Percentiles rank a stretch among this genome's conserved stretches.
Evolutionary conservation across 805 yeast species (phyloP).

Genomic region (Pichia manshurica): DNA sequence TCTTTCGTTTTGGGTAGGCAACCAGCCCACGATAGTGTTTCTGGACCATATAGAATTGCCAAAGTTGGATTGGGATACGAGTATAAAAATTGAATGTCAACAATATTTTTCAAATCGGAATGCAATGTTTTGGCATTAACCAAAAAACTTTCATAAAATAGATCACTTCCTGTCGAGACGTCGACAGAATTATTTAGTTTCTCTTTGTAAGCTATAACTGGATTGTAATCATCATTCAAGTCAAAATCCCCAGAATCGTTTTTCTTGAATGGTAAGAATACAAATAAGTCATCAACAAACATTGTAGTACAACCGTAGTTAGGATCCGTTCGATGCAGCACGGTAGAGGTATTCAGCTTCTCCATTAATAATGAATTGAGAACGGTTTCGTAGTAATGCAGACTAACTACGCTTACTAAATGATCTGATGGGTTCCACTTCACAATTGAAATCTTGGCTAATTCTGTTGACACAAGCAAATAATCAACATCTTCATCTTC

Average conservation of each 20-base stretch:
- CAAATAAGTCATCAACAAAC: constrained; percentile 62
- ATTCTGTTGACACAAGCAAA: constrained; percentile 58
- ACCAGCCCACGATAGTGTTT: constrained; percentile 68
- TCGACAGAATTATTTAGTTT: not conserved
- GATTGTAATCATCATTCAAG: constrained; percentile 22
- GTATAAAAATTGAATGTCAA: constrained; percentile 65
- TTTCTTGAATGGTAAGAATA: constrained; percentile 59
- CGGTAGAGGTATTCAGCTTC: constrained; percentile 29
- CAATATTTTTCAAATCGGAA: constrained; percentile 50
- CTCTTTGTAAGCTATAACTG: constrained; percentile 10
- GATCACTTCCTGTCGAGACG: constrained; percentile 11
- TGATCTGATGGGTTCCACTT: constrained; percentile 57
- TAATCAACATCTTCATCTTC: constrained; percentile 48
- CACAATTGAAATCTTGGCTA: constrained; percentile 73
- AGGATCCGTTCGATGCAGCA: constrained; percentile 59
- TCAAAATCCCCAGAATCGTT: constrained; percentile 38
- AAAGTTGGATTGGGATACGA: constrained; percentile 77
- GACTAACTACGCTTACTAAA: constrained; percentile 61
- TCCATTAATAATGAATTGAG: constrained; percentile 47
- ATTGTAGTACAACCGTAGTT: constrained; percentile 48
- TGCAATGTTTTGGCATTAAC: constrained; percentile 54
- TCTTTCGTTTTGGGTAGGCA: constrained; percentile 56
- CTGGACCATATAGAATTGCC: constrained; percentile 31
- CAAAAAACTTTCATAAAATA: constrained; percentile 53
- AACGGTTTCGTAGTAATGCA: constrained; percentile 81